A percentile compares a stretch with the other conserved stretches of the same genome.
phyloP scores from a whole-genome alignment of 2,329 filamentous ascomycete species.

The Ophiostoma triangulosporum region DNA sequence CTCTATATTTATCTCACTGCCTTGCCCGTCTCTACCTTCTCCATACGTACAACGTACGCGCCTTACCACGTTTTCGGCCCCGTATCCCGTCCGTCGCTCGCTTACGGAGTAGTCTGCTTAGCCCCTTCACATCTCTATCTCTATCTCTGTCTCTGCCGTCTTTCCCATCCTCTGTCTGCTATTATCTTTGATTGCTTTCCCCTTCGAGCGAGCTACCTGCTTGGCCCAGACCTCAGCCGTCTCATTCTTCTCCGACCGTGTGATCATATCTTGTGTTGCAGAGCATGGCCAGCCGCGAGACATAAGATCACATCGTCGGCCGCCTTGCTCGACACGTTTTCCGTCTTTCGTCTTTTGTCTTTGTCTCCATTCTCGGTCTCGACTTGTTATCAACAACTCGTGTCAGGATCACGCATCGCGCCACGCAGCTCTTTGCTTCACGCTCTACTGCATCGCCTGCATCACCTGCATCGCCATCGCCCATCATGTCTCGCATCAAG shows the following conservation, averaged over 20 bases:
- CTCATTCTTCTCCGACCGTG: neutral
- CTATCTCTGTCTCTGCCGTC: neutral
- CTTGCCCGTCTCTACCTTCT: neutral
- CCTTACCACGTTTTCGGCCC: too few species aligned
- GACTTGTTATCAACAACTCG: neutral
- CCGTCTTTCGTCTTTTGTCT: neutral
- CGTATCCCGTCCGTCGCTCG: too few species aligned
- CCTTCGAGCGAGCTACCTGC: constrained; percentile 2
- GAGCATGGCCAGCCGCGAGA: neutral
- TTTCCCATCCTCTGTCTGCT: neutral
- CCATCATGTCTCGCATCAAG: constrained; percentile 6
- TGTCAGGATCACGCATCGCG: neutral
- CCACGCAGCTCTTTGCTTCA: too few species aligned
- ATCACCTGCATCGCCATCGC: neutral
- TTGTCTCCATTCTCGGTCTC: neutral
- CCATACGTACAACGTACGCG: too few species aligned
- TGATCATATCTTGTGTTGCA: neutral
- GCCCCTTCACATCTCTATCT: too few species aligned
- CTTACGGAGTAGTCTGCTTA: too few species aligned
- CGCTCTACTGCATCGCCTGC: neutral
- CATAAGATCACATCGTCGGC: constrained; percentile 1
- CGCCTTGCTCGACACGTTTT: neutral
- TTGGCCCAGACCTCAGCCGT: neutral
- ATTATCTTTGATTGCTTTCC: constrained; percentile 8
- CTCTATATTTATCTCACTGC: too few species aligned